Base-by-base conservation (phyloP, 2,329 filamentous ascomycete genomes). In the Colletotrichum neosansevieriae region DNA sequence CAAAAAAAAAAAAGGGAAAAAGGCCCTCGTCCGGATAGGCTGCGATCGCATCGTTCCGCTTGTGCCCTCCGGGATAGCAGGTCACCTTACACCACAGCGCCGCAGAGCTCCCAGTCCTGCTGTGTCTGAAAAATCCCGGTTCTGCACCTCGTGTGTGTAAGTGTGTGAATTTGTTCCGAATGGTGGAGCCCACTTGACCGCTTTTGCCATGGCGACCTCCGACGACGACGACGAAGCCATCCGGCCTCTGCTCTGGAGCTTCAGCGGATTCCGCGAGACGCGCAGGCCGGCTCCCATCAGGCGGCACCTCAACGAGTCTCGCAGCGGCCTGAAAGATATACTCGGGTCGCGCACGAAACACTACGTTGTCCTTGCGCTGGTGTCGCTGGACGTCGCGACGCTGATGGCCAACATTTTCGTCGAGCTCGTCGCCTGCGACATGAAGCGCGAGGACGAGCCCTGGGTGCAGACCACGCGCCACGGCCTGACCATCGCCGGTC, bases 401-500 rank as follows among this genome's bases (percentile, higher is more conserved):
- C 79, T 85, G 58, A 74, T 86, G 47, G 77, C 78, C 51, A 84
- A 85, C 66, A 79, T 86, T 65, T 82, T 85, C 67, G 78, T 85
- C 64, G 79, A 82, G 29, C 77, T 86, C 15, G 80, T 85, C 63
- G 80, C 83, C 15, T 86, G 84, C 75, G 83, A 85, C 71, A 78
- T 79, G 71, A 77, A 80, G 51, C 74, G 77, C 42, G 69, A 76
- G 36, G 72, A 80, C 56, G 79, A 81, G 72, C 70, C 75, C 0
- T 85, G 84, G 83, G 82, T 84, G 6, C 70, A 72, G 9, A 67
- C 72, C 1, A 74, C 81, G 38, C 76, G 77, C 15, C 70, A 75
- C n/a, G 72, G 75, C 0, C 78, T 92, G 45, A 83, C 83, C 12
- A 79, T 83, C 3, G 77, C 86, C 38, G 86, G 88, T 6, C 76